phyloP scores from a whole-genome alignment of 2,329 filamentous ascomycete genomes.

The Aspergillus puulaauensis region DNA sequence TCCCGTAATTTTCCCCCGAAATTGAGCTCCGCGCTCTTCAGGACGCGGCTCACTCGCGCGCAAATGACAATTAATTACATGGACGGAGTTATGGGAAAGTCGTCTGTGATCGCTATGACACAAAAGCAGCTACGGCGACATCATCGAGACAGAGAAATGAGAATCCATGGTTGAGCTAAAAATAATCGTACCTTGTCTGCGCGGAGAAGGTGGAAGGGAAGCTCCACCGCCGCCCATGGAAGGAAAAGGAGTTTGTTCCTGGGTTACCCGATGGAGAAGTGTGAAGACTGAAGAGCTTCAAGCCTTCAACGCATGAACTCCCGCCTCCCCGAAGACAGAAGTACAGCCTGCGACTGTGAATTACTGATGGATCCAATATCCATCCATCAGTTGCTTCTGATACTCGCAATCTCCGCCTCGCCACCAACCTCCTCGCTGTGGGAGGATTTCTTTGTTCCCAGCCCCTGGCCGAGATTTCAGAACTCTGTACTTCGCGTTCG shows the following conservation, averaged over 20 bases:
- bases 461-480: background rate
- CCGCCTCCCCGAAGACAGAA: background rate
- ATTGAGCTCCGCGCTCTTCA: background rate
- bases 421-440: background rate
- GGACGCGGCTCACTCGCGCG: no score
- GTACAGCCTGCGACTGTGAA: background rate
- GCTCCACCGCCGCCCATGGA: slow-evolving; percentile 17
- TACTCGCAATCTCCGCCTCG: background rate
- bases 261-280: background rate
- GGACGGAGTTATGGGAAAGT: no score
- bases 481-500: background rate
- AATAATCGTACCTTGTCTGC: slow-evolving; percentile 2
- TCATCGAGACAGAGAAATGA: background rate
- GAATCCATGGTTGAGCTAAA: background rate
- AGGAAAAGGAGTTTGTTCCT: slow-evolving; percentile 13
- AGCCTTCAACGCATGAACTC: background rate
- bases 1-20: slow-evolving; percentile 10
- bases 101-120: no score
- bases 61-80: no score
- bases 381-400: background rate
- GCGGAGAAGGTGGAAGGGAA: slow-evolving; percentile 5
- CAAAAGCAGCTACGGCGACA: background rate
- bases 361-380: background rate
- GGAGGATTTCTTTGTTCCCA: slow-evolving; percentile 2
- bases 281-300: background rate